Base-by-base conservation (phyloP, 148 eudicot genomes). In the Rhododendron vialii region DNA sequence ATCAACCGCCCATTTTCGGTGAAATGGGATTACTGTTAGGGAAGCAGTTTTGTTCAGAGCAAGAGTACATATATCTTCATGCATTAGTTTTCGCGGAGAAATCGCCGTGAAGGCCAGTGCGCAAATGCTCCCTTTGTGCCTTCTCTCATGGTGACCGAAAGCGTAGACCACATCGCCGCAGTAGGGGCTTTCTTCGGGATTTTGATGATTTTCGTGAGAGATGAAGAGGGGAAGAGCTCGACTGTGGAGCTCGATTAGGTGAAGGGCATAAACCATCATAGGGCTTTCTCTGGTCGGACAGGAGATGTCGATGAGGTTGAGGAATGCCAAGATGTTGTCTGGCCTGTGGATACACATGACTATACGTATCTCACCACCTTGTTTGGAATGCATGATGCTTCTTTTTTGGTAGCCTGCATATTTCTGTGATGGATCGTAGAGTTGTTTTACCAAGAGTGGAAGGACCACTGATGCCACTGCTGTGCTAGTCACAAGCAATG, bases 21-120 rank as follows among this genome's bases (percentile, higher is more conserved):
- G 91, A 80, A 88, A 89, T 15, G 91, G 93, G 73, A 91, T 85
- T 61, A 89, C 35, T 6, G 89, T 85, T 1, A 91, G 17, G 12
- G 93, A 87, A 47, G 84, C 89, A 3, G 69, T 35, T n/a, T 80
- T 89, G 79, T 88, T 87, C 1, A 91, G 83, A 28, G 93, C 90
- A 15, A 91, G 88, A 3, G 87, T 88, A 55, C 89, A 89, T 47
- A 89, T 83, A 22, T 89, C 89, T 38, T 91, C 90, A n/a, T 91
- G 91, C 92, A 91, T 91, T 43, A 89, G 74, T 33, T 83, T 82
- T 0, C 57, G 81, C 2, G 86, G 91, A 36, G 92, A 78, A 5
- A 89, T 77, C 4, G 89, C 87, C 7, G 91, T 89, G 65, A 69
- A 91, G 59, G 84, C 87, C 33, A 80, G 89, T 10, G 86, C 41